Evolutionary conservation across 2,329 filamentous ascomycete species (phyloP).

Genomic region (Cladosporium sp.): DNA sequence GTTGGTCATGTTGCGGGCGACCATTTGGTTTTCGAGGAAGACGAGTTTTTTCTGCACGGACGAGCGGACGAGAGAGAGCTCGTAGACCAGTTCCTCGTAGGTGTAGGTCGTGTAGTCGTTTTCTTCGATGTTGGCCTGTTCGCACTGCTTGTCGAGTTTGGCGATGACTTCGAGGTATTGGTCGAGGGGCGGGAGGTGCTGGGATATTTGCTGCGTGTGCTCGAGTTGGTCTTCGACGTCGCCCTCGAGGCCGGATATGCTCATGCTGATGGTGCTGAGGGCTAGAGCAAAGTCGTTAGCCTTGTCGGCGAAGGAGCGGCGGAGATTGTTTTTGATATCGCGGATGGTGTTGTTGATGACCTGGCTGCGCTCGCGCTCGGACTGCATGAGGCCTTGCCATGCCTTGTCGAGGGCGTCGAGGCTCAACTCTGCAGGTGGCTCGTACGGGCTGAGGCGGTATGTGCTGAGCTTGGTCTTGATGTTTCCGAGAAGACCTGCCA

Average conservation of each 20-base stretch:
- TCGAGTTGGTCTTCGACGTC: conserved; percentile 92
- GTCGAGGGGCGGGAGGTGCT: conserved; percentile 84
- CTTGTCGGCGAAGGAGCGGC: conserved; percentile 92
- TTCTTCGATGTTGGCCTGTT: conserved; percentile 96
- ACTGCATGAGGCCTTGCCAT: conserved; percentile 74
- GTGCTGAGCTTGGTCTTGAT: conserved; percentile 99
- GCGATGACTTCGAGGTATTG: conserved; percentile 86
- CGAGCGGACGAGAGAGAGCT: conserved; percentile 83
- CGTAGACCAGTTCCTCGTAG: conserved; percentile 92
- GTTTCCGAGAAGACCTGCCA: conserved; percentile 89
- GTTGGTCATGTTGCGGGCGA: conserved; percentile 97
- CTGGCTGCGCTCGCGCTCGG: conserved; percentile 85
- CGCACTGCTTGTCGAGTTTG: conserved; percentile 79
- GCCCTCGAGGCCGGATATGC: conserved; percentile 94
- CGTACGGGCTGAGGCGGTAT: conserved; percentile 85
- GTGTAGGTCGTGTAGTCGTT: conserved; percentile 99
- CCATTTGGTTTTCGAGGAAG: conserved; percentile 98
- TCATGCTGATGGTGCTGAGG: conserved; percentile 88
- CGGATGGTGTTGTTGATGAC: conserved; percentile 97
- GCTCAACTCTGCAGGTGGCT: conserved; percentile 78
- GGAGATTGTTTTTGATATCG: conserved; percentile 95
- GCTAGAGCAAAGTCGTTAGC: conserved; percentile 97
- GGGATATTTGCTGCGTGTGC: conserved; percentile 79
- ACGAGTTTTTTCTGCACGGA: conserved; percentile 94
- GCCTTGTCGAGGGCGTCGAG: conserved; percentile 77